A percentile compares a stretch with the other conserved stretches of the same genome.
Conservation (phyloP, 164 flowering plant genomes). For the Annona cherimola region DNA sequence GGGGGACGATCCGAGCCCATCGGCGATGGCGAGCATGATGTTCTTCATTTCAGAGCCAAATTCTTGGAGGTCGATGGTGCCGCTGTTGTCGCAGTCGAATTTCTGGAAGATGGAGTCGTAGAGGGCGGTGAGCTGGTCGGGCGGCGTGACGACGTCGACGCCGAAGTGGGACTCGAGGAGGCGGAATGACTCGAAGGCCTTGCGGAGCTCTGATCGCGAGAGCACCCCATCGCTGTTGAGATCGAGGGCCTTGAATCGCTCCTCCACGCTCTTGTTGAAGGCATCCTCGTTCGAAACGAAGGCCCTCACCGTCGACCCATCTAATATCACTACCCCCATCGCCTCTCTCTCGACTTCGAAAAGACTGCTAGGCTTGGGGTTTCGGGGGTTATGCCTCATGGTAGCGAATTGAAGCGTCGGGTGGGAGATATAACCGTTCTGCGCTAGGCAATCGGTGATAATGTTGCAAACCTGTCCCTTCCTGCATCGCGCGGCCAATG, state of each 20-base stretch:
- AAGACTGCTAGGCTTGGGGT: too few relatives aligned
- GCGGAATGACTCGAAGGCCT: slow-evolving; percentile 64
- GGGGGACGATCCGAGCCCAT: slow-evolving; percentile 69
- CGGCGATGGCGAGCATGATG: slow-evolving; percentile 84
- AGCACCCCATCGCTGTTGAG: slow-evolving; percentile 73
- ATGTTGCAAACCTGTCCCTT: too few relatives aligned
- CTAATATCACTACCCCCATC: slow-evolving; percentile 28
- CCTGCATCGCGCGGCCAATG: too few relatives aligned
- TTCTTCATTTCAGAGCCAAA: slow-evolving; percentile 67
- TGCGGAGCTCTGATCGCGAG: slow-evolving; percentile 65
- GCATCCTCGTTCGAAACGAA: slow-evolving; percentile 54
- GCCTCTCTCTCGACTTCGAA: not conserved
- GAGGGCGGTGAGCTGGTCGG: slow-evolving; percentile 59
- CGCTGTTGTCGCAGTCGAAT: slow-evolving; percentile 65
- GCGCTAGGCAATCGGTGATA: too few relatives aligned
- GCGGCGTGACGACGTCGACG: slow-evolving; percentile 49
- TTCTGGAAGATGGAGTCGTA: slow-evolving; percentile 74
- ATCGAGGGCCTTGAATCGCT: slow-evolving; percentile 50
- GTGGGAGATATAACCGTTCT: too few relatives aligned
- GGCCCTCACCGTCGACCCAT: slow-evolving; percentile 63
- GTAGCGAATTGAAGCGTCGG: too few relatives aligned
- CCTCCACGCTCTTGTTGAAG: slow-evolving; percentile 59
- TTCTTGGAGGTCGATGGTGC: slow-evolving; percentile 66
- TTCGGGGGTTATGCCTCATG: too few relatives aligned
- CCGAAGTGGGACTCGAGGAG: slow-evolving; percentile 59